phyloP scores from a whole-genome alignment of 805 yeast species.

The Brettanomyces custersianus region DNA sequence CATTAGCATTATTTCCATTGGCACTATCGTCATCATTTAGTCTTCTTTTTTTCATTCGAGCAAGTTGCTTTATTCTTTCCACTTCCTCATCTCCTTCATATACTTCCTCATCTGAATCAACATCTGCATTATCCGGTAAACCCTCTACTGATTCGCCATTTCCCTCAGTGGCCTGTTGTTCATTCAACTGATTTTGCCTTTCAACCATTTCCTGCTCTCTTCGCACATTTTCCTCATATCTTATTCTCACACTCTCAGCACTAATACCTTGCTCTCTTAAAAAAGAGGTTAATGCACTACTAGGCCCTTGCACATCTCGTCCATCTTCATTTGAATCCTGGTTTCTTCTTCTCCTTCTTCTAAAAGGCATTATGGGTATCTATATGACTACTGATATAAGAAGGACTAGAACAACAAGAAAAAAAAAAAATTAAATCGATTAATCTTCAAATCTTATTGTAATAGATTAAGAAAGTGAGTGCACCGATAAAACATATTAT shows the following conservation, averaged over 20 bases:
- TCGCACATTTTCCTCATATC: constrained; percentile 22
- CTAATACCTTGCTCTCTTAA: constrained; percentile 82
- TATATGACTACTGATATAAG: background rate
- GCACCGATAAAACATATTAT: background rate
- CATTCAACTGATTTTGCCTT: constrained; percentile 12
- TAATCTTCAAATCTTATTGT: too few species aligned
- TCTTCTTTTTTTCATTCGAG: constrained; percentile 28
- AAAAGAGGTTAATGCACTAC: constrained; percentile 86
- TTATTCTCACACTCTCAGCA: constrained; percentile 62
- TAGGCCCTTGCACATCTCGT: constrained; percentile 53
- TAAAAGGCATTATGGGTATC: constrained; percentile 14
- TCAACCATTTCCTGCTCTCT: constrained; percentile 29
- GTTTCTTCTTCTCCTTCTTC: constrained; percentile 13
- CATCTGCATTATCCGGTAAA: background rate
- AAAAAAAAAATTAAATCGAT: background rate
- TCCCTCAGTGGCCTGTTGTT: constrained; percentile 11
- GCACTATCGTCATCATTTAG: constrained; percentile 27
- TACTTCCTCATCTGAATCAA: constrained; percentile 22
- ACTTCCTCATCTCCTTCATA: constrained; percentile 22
- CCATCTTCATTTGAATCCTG: constrained; percentile 9
- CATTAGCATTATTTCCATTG: constrained; percentile 24
- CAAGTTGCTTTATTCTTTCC: constrained; percentile 12
- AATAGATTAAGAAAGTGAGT: too few species aligned
- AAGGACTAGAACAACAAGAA: background rate
- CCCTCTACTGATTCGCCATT: constrained; percentile 5